Base-by-base conservation (phyloP, 345 rosid genomes). In the Pelargonium nanum region DNA sequence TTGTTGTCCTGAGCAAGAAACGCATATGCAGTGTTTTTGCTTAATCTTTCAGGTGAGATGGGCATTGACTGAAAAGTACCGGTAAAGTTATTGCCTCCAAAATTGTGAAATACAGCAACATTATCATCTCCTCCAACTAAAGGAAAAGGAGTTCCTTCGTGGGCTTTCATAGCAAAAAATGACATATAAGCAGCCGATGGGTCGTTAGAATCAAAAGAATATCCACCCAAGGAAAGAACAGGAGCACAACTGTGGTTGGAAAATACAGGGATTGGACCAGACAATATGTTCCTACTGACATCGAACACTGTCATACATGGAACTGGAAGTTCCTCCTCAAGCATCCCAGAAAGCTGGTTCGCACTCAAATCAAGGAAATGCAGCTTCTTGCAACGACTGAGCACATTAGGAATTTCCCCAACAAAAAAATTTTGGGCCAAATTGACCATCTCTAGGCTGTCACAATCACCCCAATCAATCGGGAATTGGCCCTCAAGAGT, bases 301-400 rank as follows among this genome's bases (percentile, higher is more conserved):
- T 91, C 90, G 63, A 91, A 91, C 63, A 91, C 62, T 58, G 83
- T 80, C 85, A 86, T 91, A 60, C 98, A 91, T 30, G 98, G 92
- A 48, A 91, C 87, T 2, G 75, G 58, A 59, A 86, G 74, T 63
- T 80, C 85, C 64, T 72, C 61, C 52, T 32, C 26, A 60, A 91
- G 87, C 76, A 78, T 70, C 53, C 96, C 95, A 0, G 70, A 61
- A 25, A 91, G 84, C 67, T 63, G 65, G 82, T 88, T 88, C 24
- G 65, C 77, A 70, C 90, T 85, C 66, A 91, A 66, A 66, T 91
- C 92, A 67, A 91, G 83, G 70, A 82, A 80, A 57, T 68, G 80
- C 40, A 91, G 68, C 65, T 83, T 91, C 66, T 68, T 77, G 80
- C 98, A 91, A 57, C 28, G 68, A 62, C 78, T 66, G 53, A 91